Conservation (phyloP, 306 rosid species). For the Rosa persica region DNA sequence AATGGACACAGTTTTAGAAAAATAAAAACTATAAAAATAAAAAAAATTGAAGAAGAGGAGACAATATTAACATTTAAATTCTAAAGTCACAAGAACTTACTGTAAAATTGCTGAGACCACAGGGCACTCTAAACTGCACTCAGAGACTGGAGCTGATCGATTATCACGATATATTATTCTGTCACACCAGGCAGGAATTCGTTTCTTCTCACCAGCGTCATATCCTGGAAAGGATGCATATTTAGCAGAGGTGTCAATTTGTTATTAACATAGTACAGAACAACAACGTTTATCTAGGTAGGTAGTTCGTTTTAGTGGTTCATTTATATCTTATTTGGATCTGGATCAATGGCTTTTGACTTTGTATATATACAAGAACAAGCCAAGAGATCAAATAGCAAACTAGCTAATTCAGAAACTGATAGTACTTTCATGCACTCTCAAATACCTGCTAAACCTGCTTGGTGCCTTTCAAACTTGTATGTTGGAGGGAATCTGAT, state of each 20-base stretch:
- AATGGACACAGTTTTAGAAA: slow-evolving; percentile 24
- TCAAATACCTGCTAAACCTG: slow-evolving; percentile 82
- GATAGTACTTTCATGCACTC: neutral
- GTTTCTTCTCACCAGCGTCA: slow-evolving; percentile 97
- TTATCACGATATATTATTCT: slow-evolving; percentile 95
- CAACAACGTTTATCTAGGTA: neutral
- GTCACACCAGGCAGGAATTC: slow-evolving; percentile 99
- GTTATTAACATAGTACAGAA: neutral
- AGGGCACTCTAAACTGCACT: slow-evolving; percentile 83
- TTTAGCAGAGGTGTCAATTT: slow-evolving; percentile 3
- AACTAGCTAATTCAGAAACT: slow-evolving; percentile 8
- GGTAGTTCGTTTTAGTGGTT: neutral
- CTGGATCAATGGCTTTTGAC: neutral
- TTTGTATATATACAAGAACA: neutral
- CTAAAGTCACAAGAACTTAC: slow-evolving; percentile 50
- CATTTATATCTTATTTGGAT: neutral
- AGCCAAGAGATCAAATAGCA: neutral
- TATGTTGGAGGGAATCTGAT: slow-evolving; percentile 95
- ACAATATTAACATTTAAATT: neutral
- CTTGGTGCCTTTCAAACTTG: slow-evolving; percentile 89
- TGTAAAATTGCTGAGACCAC: slow-evolving; percentile 75
- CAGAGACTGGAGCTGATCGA: slow-evolving; percentile 52
- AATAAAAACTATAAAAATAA: neutral
- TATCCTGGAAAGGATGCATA: slow-evolving; percentile 54
- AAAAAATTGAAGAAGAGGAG: slow-evolving; percentile 7